phyloP scores from a whole-genome alignment of 164 flowering plant species.

The Brasenia schreberi region DNA sequence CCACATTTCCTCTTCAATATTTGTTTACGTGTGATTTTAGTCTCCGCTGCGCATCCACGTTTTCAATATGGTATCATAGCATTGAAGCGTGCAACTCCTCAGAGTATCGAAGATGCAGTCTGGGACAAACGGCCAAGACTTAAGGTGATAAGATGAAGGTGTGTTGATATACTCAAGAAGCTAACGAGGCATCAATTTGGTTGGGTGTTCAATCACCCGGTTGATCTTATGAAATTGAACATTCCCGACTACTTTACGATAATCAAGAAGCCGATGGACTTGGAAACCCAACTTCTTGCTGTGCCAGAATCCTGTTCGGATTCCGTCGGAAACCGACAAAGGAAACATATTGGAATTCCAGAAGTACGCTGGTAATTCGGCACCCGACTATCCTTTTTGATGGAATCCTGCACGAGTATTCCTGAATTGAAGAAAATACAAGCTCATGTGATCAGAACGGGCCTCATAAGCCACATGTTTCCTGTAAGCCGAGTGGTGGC shows the following conservation, averaged over 20 bases:
- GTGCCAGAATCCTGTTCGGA: neutral
- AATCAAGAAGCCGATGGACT: constrained; percentile 27
- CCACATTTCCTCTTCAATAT: too few species aligned
- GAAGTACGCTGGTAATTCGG: constrained; percentile 2
- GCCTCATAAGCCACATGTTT: constrained; percentile 12
- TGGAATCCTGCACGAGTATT: constrained; percentile 37
- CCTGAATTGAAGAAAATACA: constrained; percentile 15
- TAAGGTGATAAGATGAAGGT: constrained; percentile 23
- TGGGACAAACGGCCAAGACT: constrained; percentile 38
- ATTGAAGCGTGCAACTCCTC: constrained; percentile 20
- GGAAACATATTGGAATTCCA: constrained; percentile 8
- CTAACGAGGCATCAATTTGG: constrained; percentile 39
- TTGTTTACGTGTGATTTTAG: too few species aligned
- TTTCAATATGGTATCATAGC: neutral
- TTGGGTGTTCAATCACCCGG: constrained; percentile 54
- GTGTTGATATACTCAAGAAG: constrained; percentile 33
- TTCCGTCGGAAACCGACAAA: neutral
- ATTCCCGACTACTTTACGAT: constrained; percentile 75
- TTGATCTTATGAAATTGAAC: constrained; percentile 49
- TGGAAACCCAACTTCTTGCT: neutral
- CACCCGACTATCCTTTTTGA: constrained; percentile 33
- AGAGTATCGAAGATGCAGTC: constrained; percentile 12
- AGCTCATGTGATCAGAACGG: constrained; percentile 14
- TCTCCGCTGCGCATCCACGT: too few species aligned
- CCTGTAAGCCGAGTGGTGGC: constrained; percentile 15